Evolutionary conservation across 306 rosid species (phyloP).

Genomic region (Ziziphus jujuba): DNA sequence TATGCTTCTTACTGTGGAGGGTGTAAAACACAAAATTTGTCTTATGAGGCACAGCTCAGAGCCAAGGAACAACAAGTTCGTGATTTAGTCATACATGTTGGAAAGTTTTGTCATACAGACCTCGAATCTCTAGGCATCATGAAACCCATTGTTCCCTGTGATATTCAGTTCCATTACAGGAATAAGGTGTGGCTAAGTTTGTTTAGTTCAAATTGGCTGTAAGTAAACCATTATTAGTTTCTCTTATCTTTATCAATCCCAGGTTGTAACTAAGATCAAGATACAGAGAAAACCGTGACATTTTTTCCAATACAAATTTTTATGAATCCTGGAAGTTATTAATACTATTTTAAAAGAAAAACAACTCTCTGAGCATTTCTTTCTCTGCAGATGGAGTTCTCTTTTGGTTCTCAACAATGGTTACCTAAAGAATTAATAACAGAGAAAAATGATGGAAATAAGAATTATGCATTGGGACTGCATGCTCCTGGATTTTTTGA

Average conservation of each 20-base stretch:
- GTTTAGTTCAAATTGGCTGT: neutral
- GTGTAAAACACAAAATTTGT: constrained; percentile 81
- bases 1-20: constrained; percentile 91
- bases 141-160: constrained; percentile 81
- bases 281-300: too few species aligned
- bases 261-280: too few species aligned
- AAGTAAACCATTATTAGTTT: too few species aligned
- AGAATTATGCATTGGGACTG: constrained; percentile 61
- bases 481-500: constrained; percentile 70
- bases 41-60: constrained; percentile 77
- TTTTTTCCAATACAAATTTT: too few species aligned
- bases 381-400: constrained; percentile 85
- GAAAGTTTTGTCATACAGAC: constrained; percentile 52
- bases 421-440: constrained; percentile 53
- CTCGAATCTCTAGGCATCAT: constrained; percentile 48
- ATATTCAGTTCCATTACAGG: constrained; percentile 89
- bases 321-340: too few species aligned
- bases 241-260: neutral
- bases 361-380: constrained; percentile 2
- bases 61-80: constrained; percentile 86
- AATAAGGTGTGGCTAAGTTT: constrained; percentile 65
- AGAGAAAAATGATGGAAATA: constrained; percentile 44
- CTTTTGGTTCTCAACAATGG: constrained; percentile 83
- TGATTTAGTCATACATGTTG: constrained; percentile 74
- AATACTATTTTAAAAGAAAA: neutral